These are phyloP conservation scores for Sophora flavescens DNA, from an alignment of 306 rosid species.

Conservation along the genomic window DNA sequence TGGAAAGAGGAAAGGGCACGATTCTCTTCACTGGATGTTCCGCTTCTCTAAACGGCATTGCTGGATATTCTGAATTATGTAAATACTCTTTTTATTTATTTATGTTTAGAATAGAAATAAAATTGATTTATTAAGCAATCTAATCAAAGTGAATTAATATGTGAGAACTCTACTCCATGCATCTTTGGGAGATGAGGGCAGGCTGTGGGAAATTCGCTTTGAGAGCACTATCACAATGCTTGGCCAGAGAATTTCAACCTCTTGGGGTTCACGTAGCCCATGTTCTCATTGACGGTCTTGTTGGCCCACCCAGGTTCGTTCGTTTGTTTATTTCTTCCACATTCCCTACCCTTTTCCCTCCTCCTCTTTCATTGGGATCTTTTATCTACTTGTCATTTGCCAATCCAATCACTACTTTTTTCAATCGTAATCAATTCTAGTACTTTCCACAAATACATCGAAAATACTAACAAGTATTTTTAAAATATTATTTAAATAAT, in stretches of 20 bases:
- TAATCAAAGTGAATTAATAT: neutral
- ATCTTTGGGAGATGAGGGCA: constrained; percentile 45
- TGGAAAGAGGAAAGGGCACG: constrained; percentile 90
- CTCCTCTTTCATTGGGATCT: neutral
- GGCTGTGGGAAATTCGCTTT: constrained; percentile 98
- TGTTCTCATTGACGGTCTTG: constrained; percentile 74
- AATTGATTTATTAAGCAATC: neutral
- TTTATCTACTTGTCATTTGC: neutral
- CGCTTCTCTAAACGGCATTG: constrained; percentile 82
- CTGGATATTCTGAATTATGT: constrained; percentile 84
- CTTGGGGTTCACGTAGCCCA: constrained; percentile 93
- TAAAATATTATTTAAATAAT: too few relatives aligned
- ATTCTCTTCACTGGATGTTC: constrained; percentile 92
- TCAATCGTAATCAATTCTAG: too few relatives aligned
- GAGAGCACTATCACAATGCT: constrained; percentile 86
- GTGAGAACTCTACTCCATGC: constrained; percentile 15
- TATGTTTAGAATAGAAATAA: neutral
- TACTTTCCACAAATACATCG: too few relatives aligned
- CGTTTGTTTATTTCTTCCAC: neutral
- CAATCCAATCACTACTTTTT: too few relatives aligned
- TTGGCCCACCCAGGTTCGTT: constrained; percentile 78
- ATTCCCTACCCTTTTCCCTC: neutral
- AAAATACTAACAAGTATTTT: too few relatives aligned
- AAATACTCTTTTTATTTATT: neutral
- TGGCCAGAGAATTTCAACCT: constrained; percentile 89